These are phyloP conservation scores for Paramecium tetraurelia DNA, from an alignment of 73 alveolate genomes.

Conservation along the genomic window DNA sequence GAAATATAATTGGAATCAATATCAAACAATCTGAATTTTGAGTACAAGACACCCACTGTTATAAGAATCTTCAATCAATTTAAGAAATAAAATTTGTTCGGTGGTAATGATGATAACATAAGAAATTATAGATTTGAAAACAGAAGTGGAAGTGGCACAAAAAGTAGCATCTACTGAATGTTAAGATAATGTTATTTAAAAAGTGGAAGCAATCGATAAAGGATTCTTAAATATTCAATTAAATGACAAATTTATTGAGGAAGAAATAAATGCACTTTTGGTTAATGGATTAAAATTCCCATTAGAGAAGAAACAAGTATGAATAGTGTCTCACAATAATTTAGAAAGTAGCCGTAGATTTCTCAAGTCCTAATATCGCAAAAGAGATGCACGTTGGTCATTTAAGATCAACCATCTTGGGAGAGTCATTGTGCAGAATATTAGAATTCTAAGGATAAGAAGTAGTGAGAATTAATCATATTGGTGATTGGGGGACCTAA, in stretches of 20 bases:
- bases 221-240: slow-evolving; percentile 42
- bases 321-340: neutral
- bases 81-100: neutral
- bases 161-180: neutral
- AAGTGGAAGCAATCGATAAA: slow-evolving; percentile 34
- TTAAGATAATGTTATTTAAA: slow-evolving; percentile 31
- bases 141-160: neutral
- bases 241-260: slow-evolving; percentile 28
- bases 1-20: neutral
- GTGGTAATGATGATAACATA: neutral
- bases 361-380: slow-evolving; percentile 99
- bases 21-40: neutral
- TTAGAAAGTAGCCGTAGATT: slow-evolving; percentile 93
- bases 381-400: slow-evolving; percentile 99
- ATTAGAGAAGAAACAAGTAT: slow-evolving; percentile 34
- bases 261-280: slow-evolving; percentile 12
- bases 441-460: slow-evolving; percentile 97
- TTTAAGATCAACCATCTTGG: slow-evolving; percentile 98
- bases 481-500: slow-evolving; percentile 99
- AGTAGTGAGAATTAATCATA: slow-evolving; percentile 92
- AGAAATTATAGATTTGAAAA: neutral
- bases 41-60: neutral
- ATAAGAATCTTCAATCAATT: neutral
- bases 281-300: slow-evolving; percentile 40
- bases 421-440: slow-evolving; percentile 97